These are phyloP conservation scores for Saccharomycopsis oosterbeekiorum DNA, from an alignment of 805 yeast species.

Conservation along the genomic window DNA sequence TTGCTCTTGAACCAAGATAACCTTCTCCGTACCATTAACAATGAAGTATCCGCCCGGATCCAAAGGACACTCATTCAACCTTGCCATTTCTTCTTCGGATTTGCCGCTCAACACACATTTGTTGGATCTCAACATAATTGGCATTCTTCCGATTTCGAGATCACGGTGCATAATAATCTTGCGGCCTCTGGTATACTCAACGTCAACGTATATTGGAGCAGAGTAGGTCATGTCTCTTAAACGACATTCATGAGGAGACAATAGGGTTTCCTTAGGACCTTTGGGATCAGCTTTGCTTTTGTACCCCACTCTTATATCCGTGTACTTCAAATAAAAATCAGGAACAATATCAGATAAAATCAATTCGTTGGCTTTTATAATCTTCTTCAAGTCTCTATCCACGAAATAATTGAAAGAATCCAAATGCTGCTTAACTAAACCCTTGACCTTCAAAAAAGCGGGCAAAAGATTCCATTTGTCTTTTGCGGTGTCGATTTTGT, in stretches of 20 bases:
- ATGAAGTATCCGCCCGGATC: slow-evolving; percentile 99
- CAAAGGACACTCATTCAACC: slow-evolving; percentile 83
- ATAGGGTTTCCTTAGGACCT: slow-evolving; percentile 42
- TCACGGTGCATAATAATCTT: slow-evolving; percentile 84
- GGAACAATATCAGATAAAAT: slow-evolving; percentile 95
- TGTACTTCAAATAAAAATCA: slow-evolving; percentile 84
- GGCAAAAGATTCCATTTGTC: slow-evolving; percentile 97
- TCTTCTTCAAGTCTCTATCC: slow-evolving; percentile 85
- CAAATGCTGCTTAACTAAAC: slow-evolving; percentile 91
- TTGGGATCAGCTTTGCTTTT: slow-evolving; percentile 24
- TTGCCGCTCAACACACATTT: slow-evolving; percentile 81
- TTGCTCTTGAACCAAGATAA: slow-evolving; percentile 93
- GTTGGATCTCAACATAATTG: slow-evolving; percentile 92
- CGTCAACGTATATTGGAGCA: slow-evolving; percentile 94
- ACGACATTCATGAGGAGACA: slow-evolving; percentile 93
- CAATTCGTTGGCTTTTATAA: slow-evolving; percentile 80
- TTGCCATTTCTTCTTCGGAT: slow-evolving; percentile 77
- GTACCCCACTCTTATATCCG: slow-evolving; percentile 87
- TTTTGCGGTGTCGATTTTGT: slow-evolving; percentile 80
- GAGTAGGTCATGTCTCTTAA: slow-evolving; percentile 88
- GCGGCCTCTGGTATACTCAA: slow-evolving; percentile 91
- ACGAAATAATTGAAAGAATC: slow-evolving; percentile 98
- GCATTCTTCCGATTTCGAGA: slow-evolving; percentile 95
- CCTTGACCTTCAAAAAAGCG: slow-evolving; percentile 91
- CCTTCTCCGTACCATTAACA: slow-evolving; percentile 97